A percentile compares a stretch with the other conserved stretches of the same genome.
Evolutionary conservation across 441 rosid genomes (phyloP).

Genomic region (Pelargonium cotyledonis): DNA sequence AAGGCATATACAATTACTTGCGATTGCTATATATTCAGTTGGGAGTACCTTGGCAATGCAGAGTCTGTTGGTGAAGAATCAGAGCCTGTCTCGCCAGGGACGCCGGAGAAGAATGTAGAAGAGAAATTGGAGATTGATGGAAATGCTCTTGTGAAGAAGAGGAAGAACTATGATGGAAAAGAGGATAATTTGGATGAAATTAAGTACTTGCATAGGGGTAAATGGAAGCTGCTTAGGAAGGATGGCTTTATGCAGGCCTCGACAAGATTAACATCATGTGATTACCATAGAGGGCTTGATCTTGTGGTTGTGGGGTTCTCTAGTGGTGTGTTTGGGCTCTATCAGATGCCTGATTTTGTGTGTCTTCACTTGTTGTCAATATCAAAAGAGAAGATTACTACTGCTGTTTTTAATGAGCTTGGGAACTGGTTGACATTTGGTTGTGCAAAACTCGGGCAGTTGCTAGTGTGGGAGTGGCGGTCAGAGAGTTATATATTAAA

Average conservation of each 20-base stretch:
- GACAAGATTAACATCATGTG: slow-evolving; percentile 68
- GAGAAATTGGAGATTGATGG: slow-evolving; percentile 14
- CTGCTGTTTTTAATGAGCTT: slow-evolving; percentile 74
- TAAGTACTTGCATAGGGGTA: slow-evolving; percentile 53
- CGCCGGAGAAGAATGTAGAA: slow-evolving; percentile 50
- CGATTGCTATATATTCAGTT: slow-evolving; percentile 75
- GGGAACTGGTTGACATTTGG: slow-evolving; percentile 98
- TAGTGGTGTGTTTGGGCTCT: slow-evolving; percentile 83
- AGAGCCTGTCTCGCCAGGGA: slow-evolving; percentile 56
- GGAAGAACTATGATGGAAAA: slow-evolving; percentile 53
- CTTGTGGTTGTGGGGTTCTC: slow-evolving; percentile 85
- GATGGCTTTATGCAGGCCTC: slow-evolving; percentile 71
- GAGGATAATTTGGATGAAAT: slow-evolving; percentile 27
- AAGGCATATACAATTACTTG: slow-evolving; percentile 64
- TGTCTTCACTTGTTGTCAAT: slow-evolving; percentile 81
- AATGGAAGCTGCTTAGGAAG: slow-evolving; percentile 75
- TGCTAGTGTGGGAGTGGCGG: slow-evolving; percentile 76
- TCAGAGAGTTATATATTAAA: slow-evolving; percentile 89
- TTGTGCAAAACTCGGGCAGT: slow-evolving; percentile 84
- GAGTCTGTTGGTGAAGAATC: slow-evolving; percentile 25
- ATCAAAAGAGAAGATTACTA: slow-evolving; percentile 82
- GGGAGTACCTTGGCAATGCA: slow-evolving; percentile 47
- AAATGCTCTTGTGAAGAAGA: slow-evolving; percentile 34
- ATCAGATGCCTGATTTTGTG: slow-evolving; percentile 93
- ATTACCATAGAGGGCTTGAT: slow-evolving; percentile 76